Evolutionary conservation across 2,329 filamentous ascomycete genomes (phyloP).

Genomic region (Epichloe coenophiala): DNA sequence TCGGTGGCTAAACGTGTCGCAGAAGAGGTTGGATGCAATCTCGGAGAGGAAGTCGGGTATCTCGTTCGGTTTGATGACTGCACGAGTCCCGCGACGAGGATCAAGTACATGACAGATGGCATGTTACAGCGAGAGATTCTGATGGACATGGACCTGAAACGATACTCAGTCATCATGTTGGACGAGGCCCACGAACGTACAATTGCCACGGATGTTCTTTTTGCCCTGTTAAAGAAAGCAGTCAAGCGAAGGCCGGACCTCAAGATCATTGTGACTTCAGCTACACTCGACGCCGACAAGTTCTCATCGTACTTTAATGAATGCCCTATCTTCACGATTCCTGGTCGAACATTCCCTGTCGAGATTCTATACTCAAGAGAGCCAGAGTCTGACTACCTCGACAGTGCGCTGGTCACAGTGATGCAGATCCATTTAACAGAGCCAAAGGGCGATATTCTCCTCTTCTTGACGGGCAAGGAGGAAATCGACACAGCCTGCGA

Average conservation of each 20-base stretch:
- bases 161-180: conserved; percentile 94
- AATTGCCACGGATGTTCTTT: conserved; percentile 89
- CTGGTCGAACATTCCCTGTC: conserved; percentile 87
- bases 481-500: conserved; percentile 95
- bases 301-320: conserved; percentile 94
- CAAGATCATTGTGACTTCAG: conserved; percentile 92
- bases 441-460: conserved; percentile 81
- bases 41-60: conserved; percentile 91
- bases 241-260: conserved; percentile 73
- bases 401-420: conserved; percentile 85
- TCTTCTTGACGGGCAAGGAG: conserved; percentile 94
- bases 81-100: conserved; percentile 74
- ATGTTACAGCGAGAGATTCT: conserved; percentile 95
- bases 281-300: conserved; percentile 92
- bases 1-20: conserved; percentile 94
- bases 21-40: conserved; percentile 82
- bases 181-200: conserved; percentile 97
- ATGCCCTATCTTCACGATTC: conserved; percentile 93
- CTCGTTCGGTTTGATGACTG: conserved; percentile 96
- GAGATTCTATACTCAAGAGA: conserved; percentile 92
- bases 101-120: conserved; percentile 99
- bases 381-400: conserved; percentile 89
- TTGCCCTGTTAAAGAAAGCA: conserved; percentile 88
- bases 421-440: conserved; percentile 98
- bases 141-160: conserved; percentile 73